Conservation (phyloP, 2,329 filamentous ascomycete species). For the Phaeomoniella chlamydospora region DNA sequence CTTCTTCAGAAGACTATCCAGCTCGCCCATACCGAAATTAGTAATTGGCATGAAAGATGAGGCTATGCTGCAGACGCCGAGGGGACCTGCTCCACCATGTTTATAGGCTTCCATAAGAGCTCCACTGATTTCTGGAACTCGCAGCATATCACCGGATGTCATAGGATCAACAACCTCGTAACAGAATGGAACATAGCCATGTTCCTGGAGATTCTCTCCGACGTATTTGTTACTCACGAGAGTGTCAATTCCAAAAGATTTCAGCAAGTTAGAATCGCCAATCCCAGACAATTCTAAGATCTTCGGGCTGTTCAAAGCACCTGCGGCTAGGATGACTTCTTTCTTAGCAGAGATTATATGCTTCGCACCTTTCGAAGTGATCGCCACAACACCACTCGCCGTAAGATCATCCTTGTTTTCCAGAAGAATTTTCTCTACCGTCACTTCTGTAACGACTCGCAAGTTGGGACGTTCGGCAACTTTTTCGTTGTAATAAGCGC, state of each 20-base stretch:
- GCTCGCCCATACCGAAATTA: background rate
- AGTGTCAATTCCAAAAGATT: slow-evolving; percentile 22
- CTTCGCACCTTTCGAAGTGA: slow-evolving; percentile 10
- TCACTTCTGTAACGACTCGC: slow-evolving; percentile 30
- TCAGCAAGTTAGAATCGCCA: slow-evolving; percentile 15
- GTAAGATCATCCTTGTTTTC: slow-evolving; percentile 9
- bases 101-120: background rate
- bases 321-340: slow-evolving; percentile 29
- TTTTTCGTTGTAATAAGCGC: slow-evolving; percentile 21
- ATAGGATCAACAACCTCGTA: slow-evolving; percentile 1
- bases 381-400: slow-evolving; percentile 17
- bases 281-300: slow-evolving; percentile 28
- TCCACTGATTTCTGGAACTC: background rate
- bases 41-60: background rate
- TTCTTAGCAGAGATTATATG: slow-evolving; percentile 14
- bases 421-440: slow-evolving; percentile 31
- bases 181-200: slow-evolving; percentile 16
- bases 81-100: background rate
- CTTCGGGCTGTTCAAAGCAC: slow-evolving; percentile 25
- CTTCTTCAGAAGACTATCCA: background rate
- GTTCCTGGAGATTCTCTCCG: slow-evolving; percentile 35
- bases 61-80: background rate
- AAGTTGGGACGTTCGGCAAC: slow-evolving; percentile 27
- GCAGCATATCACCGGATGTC: background rate
- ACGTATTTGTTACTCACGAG: slow-evolving; percentile 28